Evolutionary conservation across 2,329 filamentous ascomycete genomes (phyloP).

Genomic region (Aspergillus fischeri): DNA sequence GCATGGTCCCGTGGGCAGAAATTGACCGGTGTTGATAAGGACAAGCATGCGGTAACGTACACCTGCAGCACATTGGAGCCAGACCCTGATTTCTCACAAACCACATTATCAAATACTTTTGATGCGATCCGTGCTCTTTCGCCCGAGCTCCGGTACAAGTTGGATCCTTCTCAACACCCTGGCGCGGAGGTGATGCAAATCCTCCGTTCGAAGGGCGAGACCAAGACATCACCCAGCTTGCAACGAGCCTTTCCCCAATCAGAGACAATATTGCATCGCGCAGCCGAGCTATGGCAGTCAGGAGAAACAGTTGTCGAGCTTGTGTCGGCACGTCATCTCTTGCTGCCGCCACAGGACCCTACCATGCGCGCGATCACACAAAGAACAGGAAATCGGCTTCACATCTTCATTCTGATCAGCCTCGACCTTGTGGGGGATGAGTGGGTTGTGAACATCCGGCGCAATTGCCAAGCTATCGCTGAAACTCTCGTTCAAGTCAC

Average conservation of each 20-base stretch:
- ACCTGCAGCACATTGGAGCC: conserved; percentile 34
- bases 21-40: conserved; percentile 43
- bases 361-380: conserved; percentile 8
- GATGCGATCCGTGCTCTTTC: conserved; percentile 25
- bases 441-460: conserved; percentile 26
- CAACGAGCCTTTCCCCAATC: conserved; percentile 41
- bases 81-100: conserved; percentile 7
- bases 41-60: conserved; percentile 30
- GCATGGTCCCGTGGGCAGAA: conserved; percentile 24
- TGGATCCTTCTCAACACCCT: conserved; percentile 39
- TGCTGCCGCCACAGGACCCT: conserved; percentile 7
- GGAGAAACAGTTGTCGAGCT: conserved; percentile 12
- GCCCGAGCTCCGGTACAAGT: conserved; percentile 36
- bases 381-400: conserved; percentile 19
- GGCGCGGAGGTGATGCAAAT: conserved; percentile 42
- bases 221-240: conserved; percentile 25
- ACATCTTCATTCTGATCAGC: conserved; percentile 29
- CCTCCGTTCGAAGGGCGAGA: conserved; percentile 32
- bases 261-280: conserved; percentile 25
- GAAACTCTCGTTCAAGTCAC: conserved; percentile 37
- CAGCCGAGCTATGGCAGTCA: conserved; percentile 29
- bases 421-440: conserved; percentile 21
- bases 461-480: conserved; percentile 36
- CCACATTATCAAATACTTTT: conserved; percentile 7
- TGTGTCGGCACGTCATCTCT: conserved; percentile 9